Base-by-base conservation (phyloP, 2,329 filamentous ascomycete genomes). In the Cladosporium phlei region DNA sequence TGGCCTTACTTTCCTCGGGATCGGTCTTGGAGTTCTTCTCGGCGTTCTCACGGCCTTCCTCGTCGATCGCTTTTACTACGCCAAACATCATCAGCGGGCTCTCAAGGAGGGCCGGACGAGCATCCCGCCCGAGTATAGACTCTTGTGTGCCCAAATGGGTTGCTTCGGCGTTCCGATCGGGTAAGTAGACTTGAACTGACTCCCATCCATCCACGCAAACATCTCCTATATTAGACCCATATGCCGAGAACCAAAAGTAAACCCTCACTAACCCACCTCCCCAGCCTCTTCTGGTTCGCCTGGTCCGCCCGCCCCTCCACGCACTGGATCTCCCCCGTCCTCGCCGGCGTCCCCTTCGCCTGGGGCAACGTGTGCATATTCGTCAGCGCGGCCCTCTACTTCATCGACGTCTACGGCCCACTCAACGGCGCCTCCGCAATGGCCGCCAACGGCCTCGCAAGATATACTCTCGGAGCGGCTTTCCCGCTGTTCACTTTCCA, bases 1-100 rank as follows among this genome's bases (percentile, higher is more conserved):
- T 12, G 90, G 89, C 11, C 69, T 93, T 47, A 77, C 81, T 6
- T 95, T 95, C 65, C 59, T 91, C 29, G 85, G 82, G 4, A 76
- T 88, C 49, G 73, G 85, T 38, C 67, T 82, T 1, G 83, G 85
- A 33, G 86, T 87, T 77, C 46, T 85, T 1, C 34, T 74, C 8
- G 83, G 74, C 11, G 73, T 77, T 2, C 11, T 59, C 0, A 66
- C 64, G 0, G 55, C 55, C 12, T 56, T 71, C 11, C 2, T 64
- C 3, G 53, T 67, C 45, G 70, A 72, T 48, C 55, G 50, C 9
- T 47, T 47, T 2, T 38, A 71, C 6, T 72, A 72, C 52, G 60
- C 63, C 44, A 57, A 54, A 19, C 51, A 59, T 20, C 55, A 66
- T 27, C 54, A 50, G 3, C 47, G 60, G 30, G 61, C 60, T 0